phyloP scores from a whole-genome alignment of 75 land plant genomes.

The Adiantum capillusveneris region DNA sequence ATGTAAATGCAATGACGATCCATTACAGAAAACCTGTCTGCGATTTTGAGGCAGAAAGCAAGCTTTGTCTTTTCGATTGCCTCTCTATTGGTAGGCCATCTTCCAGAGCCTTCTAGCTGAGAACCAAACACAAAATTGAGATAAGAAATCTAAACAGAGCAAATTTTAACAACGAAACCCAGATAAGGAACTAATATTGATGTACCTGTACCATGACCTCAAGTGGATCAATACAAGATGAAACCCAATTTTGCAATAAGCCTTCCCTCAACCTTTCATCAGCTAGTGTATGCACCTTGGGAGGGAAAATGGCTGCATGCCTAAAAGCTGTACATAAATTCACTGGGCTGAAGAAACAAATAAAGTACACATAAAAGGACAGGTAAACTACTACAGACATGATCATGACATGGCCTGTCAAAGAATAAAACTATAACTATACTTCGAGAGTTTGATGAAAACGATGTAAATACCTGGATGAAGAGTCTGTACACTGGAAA shows the following conservation, averaged over 20 bases:
- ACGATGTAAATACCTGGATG: conserved; percentile 48
- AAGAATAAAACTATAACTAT: too few species aligned
- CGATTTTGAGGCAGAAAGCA: conserved; percentile 84
- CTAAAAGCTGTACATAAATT: conserved; percentile 75
- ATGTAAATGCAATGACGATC: not conserved
- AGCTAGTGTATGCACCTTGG: conserved; percentile 66
- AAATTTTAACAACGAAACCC: not conserved
- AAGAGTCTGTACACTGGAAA: conserved; percentile 80
- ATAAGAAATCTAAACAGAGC: too few species aligned
- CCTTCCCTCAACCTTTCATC: conserved; percentile 19
- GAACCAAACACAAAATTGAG: too few species aligned
- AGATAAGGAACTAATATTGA: not conserved
- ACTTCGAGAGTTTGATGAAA: not conserved
- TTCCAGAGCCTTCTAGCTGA: conserved; percentile 93
- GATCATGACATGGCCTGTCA: too few species aligned
- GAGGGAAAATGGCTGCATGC: conserved; percentile 72
- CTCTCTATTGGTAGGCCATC: conserved; percentile 71
- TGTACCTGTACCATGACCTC: conserved; percentile 85
- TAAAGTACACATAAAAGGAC: too few species aligned
- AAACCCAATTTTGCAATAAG: conserved; percentile 12
- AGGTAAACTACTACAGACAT: too few species aligned
- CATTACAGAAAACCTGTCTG: conserved; percentile 54
- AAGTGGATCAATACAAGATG: conserved; percentile 58
- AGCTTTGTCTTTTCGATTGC: conserved; percentile 77
- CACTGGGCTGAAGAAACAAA: too few species aligned